Evolutionary conservation across 169 alveolate genomes (phyloP).

Genomic region (Babesia ovata): DNA sequence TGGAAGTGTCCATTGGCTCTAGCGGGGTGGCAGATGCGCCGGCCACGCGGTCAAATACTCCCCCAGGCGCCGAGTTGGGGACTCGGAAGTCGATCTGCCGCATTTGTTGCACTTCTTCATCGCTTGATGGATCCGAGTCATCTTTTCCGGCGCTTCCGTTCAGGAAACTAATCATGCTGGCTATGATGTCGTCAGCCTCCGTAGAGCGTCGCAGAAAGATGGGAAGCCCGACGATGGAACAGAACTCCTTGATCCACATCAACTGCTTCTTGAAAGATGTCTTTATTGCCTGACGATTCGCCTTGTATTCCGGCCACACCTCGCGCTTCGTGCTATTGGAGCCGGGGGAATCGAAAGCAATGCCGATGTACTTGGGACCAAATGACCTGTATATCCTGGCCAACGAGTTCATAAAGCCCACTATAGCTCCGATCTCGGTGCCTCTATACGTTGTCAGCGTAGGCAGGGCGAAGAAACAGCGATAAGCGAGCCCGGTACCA

Average conservation of each 20-base stretch:
- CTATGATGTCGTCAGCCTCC: slow-evolving; percentile 78
- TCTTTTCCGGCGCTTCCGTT: slow-evolving; percentile 29
- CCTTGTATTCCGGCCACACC: slow-evolving; percentile 77
- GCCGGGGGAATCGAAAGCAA: slow-evolving; percentile 78
- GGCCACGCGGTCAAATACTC: slow-evolving; percentile 49
- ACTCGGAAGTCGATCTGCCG: slow-evolving; percentile 26
- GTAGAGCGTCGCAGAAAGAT: slow-evolving; percentile 65
- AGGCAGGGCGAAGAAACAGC: slow-evolving; percentile 80
- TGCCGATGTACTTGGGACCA: slow-evolving; percentile 72
- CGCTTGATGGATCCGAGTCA: slow-evolving; percentile 1
- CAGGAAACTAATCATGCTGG: slow-evolving; percentile 64
- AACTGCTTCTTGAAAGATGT: slow-evolving; percentile 74
- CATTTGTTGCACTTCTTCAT: slow-evolving; percentile 12
- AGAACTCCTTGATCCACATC: slow-evolving; percentile 72
- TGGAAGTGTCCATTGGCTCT: slow-evolving; percentile 10
- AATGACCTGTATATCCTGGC: slow-evolving; percentile 68
- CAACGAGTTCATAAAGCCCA: slow-evolving; percentile 78
- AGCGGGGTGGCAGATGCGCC: slow-evolving; percentile 5
- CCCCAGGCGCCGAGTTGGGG: slow-evolving; percentile 21
- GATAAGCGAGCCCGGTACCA: slow-evolving; percentile 76
- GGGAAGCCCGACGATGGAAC: slow-evolving; percentile 75
- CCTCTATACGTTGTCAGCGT: slow-evolving; percentile 71
- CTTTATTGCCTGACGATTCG: slow-evolving; percentile 67
- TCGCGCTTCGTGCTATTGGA: slow-evolving; percentile 73
- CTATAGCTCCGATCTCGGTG: slow-evolving; percentile 72